Conservation (phyloP, 208 protist genomes). For the Acanthamoeba quina region DNA sequence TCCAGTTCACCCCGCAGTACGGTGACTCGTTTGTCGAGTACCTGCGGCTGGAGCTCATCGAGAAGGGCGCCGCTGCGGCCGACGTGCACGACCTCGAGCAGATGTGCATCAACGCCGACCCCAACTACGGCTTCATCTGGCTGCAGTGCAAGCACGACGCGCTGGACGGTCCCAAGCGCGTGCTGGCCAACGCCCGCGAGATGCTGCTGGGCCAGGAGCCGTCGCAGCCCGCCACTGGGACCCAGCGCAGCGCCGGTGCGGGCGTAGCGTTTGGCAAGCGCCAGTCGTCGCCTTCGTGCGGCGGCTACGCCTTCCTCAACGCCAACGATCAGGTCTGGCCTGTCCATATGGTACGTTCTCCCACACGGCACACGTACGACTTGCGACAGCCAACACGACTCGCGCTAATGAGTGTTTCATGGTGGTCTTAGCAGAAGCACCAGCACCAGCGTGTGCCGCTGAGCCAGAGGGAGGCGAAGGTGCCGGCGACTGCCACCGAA, state of each 20-base stretch:
- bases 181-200: constrained; percentile 79
- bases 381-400: not conserved
- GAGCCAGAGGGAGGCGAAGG: not conserved
- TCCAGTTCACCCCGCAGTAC: constrained; percentile 95
- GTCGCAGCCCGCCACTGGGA: not conserved
- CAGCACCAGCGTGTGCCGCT: not conserved
- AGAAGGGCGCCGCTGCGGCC: constrained; percentile 77
- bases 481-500: not conserved
- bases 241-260: not conserved
- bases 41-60: constrained; percentile 87
- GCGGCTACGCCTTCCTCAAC: constrained; percentile 50
- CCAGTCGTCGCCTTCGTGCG: not conserved
- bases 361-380: not conserved
- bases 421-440: not conserved
- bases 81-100: constrained; percentile 79
- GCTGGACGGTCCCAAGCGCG: constrained; percentile 83
- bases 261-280: not conserved
- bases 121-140: constrained; percentile 93
- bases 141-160: constrained; percentile 86
- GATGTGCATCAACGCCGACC: constrained; percentile 91
- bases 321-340: constrained; percentile 20
- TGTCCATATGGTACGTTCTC: not conserved
- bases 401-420: not conserved
- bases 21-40: constrained; percentile 94
- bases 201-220: constrained; percentile 66